Conservation (phyloP, 1,139 yeast species). For the Suhomyces ambrosiae region DNA sequence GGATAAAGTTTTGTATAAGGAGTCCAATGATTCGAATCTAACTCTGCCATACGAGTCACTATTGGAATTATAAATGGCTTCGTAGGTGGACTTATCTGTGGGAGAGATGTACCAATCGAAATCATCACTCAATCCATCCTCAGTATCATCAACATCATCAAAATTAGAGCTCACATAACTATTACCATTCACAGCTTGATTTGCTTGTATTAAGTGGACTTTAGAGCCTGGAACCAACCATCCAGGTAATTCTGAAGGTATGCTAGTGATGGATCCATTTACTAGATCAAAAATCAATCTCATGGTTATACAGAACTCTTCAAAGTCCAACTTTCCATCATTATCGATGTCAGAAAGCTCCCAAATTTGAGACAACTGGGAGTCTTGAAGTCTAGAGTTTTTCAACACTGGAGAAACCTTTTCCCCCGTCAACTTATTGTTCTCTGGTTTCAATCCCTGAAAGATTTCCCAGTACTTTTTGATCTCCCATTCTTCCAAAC, state of each 20-base stretch:
- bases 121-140: slow-evolving; percentile 58
- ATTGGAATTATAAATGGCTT: slow-evolving; percentile 72
- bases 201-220: slow-evolving; percentile 80
- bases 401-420: slow-evolving; percentile 84
- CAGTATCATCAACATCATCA: slow-evolving; percentile 33
- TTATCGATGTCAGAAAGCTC: slow-evolving; percentile 89
- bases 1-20: slow-evolving; percentile 65
- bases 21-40: slow-evolving; percentile 68
- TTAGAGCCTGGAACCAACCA: slow-evolving; percentile 94
- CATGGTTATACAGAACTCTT: slow-evolving; percentile 97
- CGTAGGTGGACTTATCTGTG: slow-evolving; percentile 75
- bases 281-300: slow-evolving; percentile 88
- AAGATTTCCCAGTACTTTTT: slow-evolving; percentile 97
- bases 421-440: slow-evolving; percentile 79
- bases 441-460: slow-evolving; percentile 79
- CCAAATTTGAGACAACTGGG: slow-evolving; percentile 83
- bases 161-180: slow-evolving; percentile 19
- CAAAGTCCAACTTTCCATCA: slow-evolving; percentile 91
- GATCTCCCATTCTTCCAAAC: slow-evolving; percentile 91
- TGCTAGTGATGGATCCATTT: slow-evolving; percentile 63
- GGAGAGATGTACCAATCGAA: slow-evolving; percentile 98
- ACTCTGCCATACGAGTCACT: slow-evolving; percentile 84
- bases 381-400: slow-evolving; percentile 80
- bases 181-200: slow-evolving; percentile 53
- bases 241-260: slow-evolving; percentile 77